Evolutionary conservation across 2,329 filamentous ascomycete genomes (phyloP).

Genomic region (Aspergillus texensis): DNA sequence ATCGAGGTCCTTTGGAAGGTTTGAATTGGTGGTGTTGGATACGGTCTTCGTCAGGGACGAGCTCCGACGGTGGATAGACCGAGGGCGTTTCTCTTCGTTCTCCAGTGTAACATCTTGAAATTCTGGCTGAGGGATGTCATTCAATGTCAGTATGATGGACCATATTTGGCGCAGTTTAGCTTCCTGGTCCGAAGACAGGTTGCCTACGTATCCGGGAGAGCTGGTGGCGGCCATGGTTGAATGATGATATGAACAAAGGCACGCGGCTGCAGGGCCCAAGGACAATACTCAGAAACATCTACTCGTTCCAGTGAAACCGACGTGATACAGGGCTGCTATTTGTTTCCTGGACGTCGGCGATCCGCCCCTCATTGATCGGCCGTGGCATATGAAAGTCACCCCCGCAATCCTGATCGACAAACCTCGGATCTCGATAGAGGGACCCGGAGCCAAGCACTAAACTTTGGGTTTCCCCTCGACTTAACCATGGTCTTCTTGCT

Average conservation of each 20-base stretch:
- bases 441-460: background rate
- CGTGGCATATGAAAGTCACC: constrained; percentile 21
- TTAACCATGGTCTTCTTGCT: background rate
- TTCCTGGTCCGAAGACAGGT: background rate
- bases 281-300: background rate
- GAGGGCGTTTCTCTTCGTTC: background rate
- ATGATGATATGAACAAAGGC: background rate
- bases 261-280: background rate
- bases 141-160: background rate
- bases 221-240: background rate
- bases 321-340: background rate
- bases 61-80: background rate
- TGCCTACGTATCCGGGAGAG: background rate
- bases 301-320: background rate
- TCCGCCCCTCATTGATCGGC: constrained; percentile 35
- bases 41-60: background rate
- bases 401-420: constrained; percentile 19
- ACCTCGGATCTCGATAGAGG: constrained; percentile 21
- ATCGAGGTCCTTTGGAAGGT: background rate
- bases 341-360: background rate
- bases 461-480: background rate
- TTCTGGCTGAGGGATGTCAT: background rate
- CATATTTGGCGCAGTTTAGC: background rate
- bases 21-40: background rate
- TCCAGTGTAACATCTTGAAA: background rate